A percentile compares a stretch with the other conserved stretches of the same genome.
Conservation (phyloP, 768 basidiomycete genomes). For the Kockovaella imperatae region DNA sequence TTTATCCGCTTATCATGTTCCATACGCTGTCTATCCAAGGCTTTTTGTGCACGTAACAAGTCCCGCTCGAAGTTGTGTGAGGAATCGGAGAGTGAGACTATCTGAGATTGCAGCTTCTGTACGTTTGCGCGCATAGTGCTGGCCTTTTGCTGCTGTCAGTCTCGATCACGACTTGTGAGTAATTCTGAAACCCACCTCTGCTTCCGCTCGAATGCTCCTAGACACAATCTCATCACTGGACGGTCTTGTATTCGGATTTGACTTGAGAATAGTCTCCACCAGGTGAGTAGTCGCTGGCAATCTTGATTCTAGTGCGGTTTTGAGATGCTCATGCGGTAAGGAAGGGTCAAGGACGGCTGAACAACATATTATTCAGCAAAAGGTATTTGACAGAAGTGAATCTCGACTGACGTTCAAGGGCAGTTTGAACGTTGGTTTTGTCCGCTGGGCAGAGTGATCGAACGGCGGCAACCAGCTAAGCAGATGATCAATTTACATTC, state of each 20-base stretch:
- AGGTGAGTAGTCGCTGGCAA: slow-evolving; percentile 26
- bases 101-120: slow-evolving; percentile 19
- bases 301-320: slow-evolving; percentile 22
- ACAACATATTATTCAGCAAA: slow-evolving; percentile 1
- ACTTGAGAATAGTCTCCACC: slow-evolving; percentile 14
- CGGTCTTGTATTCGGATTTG: slow-evolving; percentile 12
- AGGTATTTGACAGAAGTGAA: neutral
- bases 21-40: slow-evolving; percentile 35
- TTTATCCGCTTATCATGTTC: slow-evolving; percentile 32
- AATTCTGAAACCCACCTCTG: slow-evolving; percentile 10
- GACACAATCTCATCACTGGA: slow-evolving; percentile 21
- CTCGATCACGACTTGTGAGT: neutral
- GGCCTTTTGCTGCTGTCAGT: slow-evolving; percentile 4
- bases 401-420: slow-evolving; percentile 27
- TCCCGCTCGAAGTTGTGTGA: slow-evolving; percentile 20
- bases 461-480: slow-evolving; percentile 29
- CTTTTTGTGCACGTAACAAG: slow-evolving; percentile 23
- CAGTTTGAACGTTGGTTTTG: neutral
- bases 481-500: neutral
- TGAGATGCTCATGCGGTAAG: slow-evolving; percentile 17
- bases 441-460: too few relatives aligned
- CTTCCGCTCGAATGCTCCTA: slow-evolving; percentile 19
- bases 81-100: slow-evolving; percentile 13
- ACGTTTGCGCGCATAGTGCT: slow-evolving; percentile 13
- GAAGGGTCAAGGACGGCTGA: slow-evolving; percentile 25